These are phyloP conservation scores for Earliella scabrosa DNA, from an alignment of 1,284 basidiomycete species.

Conservation along the genomic window DNA sequence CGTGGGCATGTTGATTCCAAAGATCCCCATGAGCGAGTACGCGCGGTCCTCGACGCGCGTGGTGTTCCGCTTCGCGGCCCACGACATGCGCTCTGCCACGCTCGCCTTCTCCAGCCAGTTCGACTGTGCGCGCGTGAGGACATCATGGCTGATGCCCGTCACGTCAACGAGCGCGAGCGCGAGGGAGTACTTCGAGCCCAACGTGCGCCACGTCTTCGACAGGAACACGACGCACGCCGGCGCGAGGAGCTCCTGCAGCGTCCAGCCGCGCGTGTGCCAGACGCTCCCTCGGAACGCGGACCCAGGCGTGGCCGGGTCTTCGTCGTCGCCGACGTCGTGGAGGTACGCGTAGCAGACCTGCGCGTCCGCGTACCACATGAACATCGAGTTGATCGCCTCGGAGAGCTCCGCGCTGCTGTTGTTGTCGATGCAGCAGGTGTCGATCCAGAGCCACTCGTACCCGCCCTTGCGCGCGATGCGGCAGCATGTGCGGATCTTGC, in stretches of 20 bases:
- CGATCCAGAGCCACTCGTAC: too few species aligned
- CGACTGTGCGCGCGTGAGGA: too few species aligned
- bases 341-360: too few species aligned
- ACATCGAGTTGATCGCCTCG: too few species aligned
- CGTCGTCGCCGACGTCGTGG: too few species aligned
- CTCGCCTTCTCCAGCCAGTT: constrained; percentile 5
- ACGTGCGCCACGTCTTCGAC: background rate
- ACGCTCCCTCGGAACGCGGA: constrained; percentile 9
- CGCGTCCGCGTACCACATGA: too few species aligned
- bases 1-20: constrained; percentile 10
- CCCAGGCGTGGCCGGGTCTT: background rate
- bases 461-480: too few species aligned
- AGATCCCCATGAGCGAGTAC: constrained; percentile 12
- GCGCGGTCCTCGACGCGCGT: constrained; percentile 3
- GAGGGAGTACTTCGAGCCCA: background rate
- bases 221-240: constrained; percentile 6
- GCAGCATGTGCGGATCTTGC: too few species aligned
- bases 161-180: constrained; percentile 1
- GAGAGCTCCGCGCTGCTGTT: too few species aligned
- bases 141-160: too few species aligned
- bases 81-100: constrained; percentile 10
- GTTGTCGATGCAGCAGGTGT: too few species aligned
- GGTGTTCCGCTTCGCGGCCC: constrained; percentile 3
- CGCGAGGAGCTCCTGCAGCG: constrained; percentile 12
- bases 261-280: constrained; percentile 9